These are phyloP conservation scores for Cladorrhinum sp. DNA, from an alignment of 2,329 filamentous ascomycete genomes.

Conservation along the genomic window DNA sequence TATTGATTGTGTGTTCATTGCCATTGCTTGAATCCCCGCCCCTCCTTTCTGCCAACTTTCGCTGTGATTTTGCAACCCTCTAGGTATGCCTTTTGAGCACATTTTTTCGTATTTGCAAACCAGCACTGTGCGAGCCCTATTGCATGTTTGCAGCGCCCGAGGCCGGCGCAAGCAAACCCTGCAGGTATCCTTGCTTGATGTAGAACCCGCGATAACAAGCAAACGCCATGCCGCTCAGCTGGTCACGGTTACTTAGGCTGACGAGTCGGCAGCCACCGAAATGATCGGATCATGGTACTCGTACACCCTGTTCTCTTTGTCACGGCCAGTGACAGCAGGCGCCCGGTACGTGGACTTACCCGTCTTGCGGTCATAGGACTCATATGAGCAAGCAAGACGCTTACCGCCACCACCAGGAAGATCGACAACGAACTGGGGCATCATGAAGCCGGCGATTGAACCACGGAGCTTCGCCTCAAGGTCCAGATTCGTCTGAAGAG, in stretches of 20 bases:
- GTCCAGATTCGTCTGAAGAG: conserved; percentile 55
- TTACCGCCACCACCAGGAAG: conserved; percentile 63
- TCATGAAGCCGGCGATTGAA: conserved; percentile 60
- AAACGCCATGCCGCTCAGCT: neutral
- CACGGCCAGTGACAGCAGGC: conserved; percentile 48
- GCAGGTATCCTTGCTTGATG: too few relatives aligned
- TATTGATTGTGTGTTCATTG: too few relatives aligned
- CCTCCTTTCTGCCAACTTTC: too few relatives aligned
- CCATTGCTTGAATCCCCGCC: neutral
- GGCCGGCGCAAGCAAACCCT: neutral
- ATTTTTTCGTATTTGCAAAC: neutral
- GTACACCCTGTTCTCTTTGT: conserved; percentile 49
- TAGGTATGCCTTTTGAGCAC: neutral
- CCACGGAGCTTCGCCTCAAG: conserved; percentile 53
- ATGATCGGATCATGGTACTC: conserved; percentile 55
- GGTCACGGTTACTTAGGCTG: neutral
- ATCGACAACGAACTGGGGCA: conserved; percentile 61
- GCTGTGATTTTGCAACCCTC: too few relatives aligned
- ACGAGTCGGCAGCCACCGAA: conserved; percentile 12
- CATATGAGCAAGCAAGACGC: conserved; percentile 52
- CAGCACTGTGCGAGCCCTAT: neutral
- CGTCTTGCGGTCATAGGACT: conserved; percentile 50
- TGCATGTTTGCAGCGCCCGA: neutral
- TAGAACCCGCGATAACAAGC: neutral
- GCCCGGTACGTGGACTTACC: conserved; percentile 56